These are phyloP conservation scores for Phytopythium litorale DNA, from an alignment of 352 stramenopile species.

Conservation along the genomic window DNA sequence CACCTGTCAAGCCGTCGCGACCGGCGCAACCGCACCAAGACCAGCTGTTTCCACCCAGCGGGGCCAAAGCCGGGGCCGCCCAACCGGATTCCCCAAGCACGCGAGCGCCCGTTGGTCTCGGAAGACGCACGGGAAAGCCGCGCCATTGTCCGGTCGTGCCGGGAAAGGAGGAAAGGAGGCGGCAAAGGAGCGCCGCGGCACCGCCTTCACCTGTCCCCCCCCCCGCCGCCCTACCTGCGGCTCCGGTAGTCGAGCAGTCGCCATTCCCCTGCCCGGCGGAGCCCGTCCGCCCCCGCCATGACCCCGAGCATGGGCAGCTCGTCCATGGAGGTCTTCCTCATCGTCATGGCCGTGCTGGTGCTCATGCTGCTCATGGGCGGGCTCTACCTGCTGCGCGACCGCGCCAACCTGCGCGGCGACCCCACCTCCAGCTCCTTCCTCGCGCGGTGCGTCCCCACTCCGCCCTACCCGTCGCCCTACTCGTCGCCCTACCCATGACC, in stretches of 20 bases:
- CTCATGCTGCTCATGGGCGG: conserved; percentile 61
- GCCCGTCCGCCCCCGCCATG: neutral
- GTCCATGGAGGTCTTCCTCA: conserved; percentile 67
- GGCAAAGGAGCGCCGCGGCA: neutral
- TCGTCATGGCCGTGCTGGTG: conserved; percentile 62
- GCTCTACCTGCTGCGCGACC: conserved; percentile 63
- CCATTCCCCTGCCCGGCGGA: too few species aligned
- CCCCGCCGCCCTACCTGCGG: neutral
- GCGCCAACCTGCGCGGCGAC: conserved; percentile 22
- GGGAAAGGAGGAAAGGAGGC: too few species aligned
- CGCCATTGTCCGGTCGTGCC: neutral
- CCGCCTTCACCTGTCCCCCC: too few species aligned
- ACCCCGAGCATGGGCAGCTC: conserved; percentile 6
- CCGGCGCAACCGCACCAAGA: conserved; percentile 1
- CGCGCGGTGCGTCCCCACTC: conserved; percentile 10
- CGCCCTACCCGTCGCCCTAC: neutral
- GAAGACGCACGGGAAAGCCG: neutral
- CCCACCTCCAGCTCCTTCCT: conserved; percentile 40
- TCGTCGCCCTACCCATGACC: neutral
- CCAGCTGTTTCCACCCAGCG: neutral
- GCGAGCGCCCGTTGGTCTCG: neutral
- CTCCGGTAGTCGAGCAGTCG: neutral
- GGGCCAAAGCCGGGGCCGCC: neutral
- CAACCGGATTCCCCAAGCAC: neutral
- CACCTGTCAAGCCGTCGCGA: neutral